Evolutionary conservation across 169 alveolate species (phyloP).

Genomic region (Eimeria maxima): DNA sequence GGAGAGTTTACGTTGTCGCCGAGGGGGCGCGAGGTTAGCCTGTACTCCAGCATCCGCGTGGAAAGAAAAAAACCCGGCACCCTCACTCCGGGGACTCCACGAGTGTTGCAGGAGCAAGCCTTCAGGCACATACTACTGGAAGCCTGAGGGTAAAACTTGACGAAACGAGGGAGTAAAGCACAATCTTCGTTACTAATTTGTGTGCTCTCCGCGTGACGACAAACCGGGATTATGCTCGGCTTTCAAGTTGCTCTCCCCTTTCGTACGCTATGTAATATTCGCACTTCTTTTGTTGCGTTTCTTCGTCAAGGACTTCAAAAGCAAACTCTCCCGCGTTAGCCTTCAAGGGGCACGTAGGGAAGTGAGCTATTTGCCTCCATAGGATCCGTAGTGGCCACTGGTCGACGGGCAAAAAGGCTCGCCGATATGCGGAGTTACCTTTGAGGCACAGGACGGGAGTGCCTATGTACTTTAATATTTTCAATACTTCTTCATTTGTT

Average conservation of each 20-base stretch:
- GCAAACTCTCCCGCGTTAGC: background rate
- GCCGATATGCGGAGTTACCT: background rate
- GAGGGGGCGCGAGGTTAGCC: constrained; percentile 35
- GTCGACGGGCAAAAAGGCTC: too few relatives aligned
- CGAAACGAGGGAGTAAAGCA: background rate
- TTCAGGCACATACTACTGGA: background rate
- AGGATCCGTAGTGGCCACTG: background rate
- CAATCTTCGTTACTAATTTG: background rate
- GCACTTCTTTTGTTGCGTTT: background rate
- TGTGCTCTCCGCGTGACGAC: background rate
- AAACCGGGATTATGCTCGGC: background rate
- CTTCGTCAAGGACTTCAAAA: background rate
- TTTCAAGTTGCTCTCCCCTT: background rate
- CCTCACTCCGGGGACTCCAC: constrained; percentile 43
- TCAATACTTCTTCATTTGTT: background rate
- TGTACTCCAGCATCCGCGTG: background rate
- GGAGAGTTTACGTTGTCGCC: constrained; percentile 47
- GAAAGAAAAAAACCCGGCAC: background rate
- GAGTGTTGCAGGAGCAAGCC: background rate
- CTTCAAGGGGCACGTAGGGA: background rate
- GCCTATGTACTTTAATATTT: background rate
- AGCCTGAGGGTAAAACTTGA: background rate
- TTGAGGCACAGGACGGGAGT: background rate
- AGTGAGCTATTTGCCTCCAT: background rate
- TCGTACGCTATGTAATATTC: background rate